Evolutionary conservation across 345 rosid genomes (phyloP), one percentile per base, ranked within the genome.

Genomic region (Gossypium mustelinum): DNA sequence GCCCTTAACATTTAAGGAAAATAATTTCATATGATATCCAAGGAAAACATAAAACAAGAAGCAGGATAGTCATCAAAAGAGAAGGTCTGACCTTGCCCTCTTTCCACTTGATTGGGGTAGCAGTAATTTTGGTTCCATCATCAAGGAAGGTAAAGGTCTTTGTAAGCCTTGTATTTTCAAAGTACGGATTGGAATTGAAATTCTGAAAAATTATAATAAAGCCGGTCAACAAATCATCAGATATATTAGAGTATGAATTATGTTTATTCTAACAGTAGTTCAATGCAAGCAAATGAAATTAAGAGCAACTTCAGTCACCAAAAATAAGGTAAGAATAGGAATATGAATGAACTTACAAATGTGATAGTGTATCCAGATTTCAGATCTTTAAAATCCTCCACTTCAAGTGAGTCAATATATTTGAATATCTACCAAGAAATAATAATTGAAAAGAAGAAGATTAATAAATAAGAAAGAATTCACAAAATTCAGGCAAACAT

Each of bases 41-140:
- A 11, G 55, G 55, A 51, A 51, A 14, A 51, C 16, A 51, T 9
- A 13, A 51, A 4, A 51, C 16, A 51, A 51, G 4, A 51, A 51
- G 17, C 16, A 51, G 55, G 12, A 51, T 12, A 11, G 55, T 2
- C 55, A 51, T 51, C 55, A 51, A 51, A 51, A 52, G 50, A 22
- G 48, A 39, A 43, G 44, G 55, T 50, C 73, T 66, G 80, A 94
- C 99, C 94, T 83, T 87, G 75, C 98, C 96, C 77, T 89, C 94
- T 75, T 93, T 94, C 98, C 99, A 94, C 73, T 86, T 94, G 68
- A 94, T 94, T 55, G 87, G 74, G 12, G 99, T 92, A 25, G 94
- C 89, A 73, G 89, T 79, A 76, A 91, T 86, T 78, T 89, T 86
- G 34, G 91, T 94, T 47, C 90, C 85, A 43, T 95, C 99, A 74